phyloP scores from a whole-genome alignment of 768 basidiomycete species.

The Termitomyces sp. region DNA sequence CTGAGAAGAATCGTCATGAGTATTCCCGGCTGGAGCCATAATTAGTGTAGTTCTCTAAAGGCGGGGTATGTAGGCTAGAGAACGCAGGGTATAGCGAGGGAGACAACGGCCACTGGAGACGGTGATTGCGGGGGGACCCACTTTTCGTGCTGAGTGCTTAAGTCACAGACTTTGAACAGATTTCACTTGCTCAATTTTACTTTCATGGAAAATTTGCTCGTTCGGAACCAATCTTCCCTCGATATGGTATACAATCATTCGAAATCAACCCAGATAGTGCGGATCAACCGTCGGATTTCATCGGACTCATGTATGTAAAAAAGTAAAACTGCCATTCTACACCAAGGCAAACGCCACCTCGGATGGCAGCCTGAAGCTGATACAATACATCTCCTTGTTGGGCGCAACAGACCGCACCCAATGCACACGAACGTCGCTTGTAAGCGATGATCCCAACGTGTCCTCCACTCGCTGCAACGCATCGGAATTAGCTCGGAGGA shows the following conservation, averaged over 20 bases:
- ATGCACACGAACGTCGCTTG: conserved; percentile 52
- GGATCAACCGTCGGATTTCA: conserved; percentile 2
- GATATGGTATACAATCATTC: conserved; percentile 2
- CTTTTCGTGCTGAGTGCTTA: conserved; percentile 28
- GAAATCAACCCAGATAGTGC: background rate
- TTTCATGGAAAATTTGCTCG: conserved; percentile 6
- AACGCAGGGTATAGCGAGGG: conserved; percentile 20
- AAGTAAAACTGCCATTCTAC: background rate
- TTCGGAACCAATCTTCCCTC: conserved; percentile 2
- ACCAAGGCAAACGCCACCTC: conserved; percentile 29
- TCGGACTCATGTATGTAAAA: too few species aligned
- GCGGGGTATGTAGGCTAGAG: conserved; percentile 31
- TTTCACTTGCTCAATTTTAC: conserved; percentile 8
- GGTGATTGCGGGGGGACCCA: background rate
- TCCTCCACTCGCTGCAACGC: conserved; percentile 64
- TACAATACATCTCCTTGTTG: conserved; percentile 96
- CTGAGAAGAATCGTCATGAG: conserved; percentile 52
- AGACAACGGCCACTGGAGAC: background rate
- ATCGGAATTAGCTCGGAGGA: conserved; percentile 14
- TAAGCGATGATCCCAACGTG: conserved; percentile 53
- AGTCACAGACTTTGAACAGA: conserved; percentile 11
- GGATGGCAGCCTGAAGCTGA: conserved; percentile 65
- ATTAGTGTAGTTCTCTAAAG: conserved; percentile 18
- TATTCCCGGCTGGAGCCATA: conserved; percentile 45
- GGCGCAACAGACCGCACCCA: conserved; percentile 92